A percentile compares a stretch with the other conserved stretches of the same genome.
Conservation (phyloP, 805 yeast species). For the Lipomyces lipofer region DNA sequence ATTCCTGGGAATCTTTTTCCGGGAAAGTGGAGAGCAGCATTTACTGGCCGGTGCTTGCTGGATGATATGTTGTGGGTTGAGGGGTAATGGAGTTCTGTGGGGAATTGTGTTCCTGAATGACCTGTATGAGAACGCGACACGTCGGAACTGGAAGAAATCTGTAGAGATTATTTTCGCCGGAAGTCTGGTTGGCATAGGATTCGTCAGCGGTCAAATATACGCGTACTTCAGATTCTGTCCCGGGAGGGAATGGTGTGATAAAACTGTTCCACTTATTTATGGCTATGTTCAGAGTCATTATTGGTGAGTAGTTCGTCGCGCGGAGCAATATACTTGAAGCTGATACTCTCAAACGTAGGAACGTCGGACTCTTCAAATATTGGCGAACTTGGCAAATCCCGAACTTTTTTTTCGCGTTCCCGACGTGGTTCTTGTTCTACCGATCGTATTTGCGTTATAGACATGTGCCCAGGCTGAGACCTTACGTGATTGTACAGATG, state of each 20-base stretch:
- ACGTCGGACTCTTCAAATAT: constrained; percentile 73
- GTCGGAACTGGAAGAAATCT: constrained; percentile 6
- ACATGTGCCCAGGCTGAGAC: constrained; percentile 37
- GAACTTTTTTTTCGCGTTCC: constrained; percentile 74
- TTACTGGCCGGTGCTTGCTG: constrained; percentile 56
- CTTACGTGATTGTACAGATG: constrained; percentile 43
- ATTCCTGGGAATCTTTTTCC: constrained; percentile 54
- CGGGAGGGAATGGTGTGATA: constrained; percentile 77
- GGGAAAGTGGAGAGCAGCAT: constrained; percentile 43
- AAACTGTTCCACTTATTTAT: constrained; percentile 58
- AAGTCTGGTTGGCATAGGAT: constrained; percentile 47
- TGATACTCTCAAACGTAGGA: constrained; percentile 29
- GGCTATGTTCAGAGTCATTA: constrained; percentile 72
- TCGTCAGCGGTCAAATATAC: constrained; percentile 49
- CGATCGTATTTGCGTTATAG: constrained; percentile 17
- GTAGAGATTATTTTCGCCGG: constrained; percentile 54
- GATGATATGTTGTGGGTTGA: constrained; percentile 57
- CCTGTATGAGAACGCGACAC: constrained; percentile 35
- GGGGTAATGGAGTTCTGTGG: constrained; percentile 75
- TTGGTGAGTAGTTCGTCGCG: constrained; percentile 61
- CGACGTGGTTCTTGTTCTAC: constrained; percentile 55
- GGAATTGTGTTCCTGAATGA: constrained; percentile 70
- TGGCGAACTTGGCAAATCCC: constrained; percentile 84
- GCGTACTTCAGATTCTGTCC: constrained; percentile 70
- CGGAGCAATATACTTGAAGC: too few relatives aligned